Evolutionary conservation across 225 moss, liverwort and hornwort species (phyloP).

Genomic region (Marchantia paleacea): DNA sequence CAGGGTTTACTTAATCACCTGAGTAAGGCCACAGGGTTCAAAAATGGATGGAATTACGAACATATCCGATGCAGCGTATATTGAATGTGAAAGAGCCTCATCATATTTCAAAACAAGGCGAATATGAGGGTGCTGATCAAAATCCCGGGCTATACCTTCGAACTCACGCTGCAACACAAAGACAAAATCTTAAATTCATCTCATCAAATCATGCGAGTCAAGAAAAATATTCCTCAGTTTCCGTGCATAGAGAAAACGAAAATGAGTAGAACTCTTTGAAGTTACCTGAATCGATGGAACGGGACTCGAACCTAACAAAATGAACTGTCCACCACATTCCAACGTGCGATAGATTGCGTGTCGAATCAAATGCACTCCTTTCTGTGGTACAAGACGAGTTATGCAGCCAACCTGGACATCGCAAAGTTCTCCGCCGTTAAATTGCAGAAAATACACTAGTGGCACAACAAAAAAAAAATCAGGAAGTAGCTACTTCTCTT

Average conservation of each 20-base stretch:
- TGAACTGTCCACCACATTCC: slow-evolving; percentile 83
- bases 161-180: slow-evolving; percentile 66
- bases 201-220: neutral
- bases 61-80: slow-evolving; percentile 89
- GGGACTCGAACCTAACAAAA: slow-evolving; percentile 95
- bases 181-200: neutral
- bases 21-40: slow-evolving; percentile 96
- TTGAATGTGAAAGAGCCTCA: slow-evolving; percentile 86
- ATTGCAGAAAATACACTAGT: neutral
- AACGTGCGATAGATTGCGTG: slow-evolving; percentile 88
- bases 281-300: slow-evolving; percentile 79
- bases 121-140: slow-evolving; percentile 80
- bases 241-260: neutral
- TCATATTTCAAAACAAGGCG: slow-evolving; percentile 88
- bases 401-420: slow-evolving; percentile 81
- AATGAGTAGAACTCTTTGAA: neutral
- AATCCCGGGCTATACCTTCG: slow-evolving; percentile 76
- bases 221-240: neutral
- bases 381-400: slow-evolving; percentile 93
- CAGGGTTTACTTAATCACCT: slow-evolving; percentile 43
- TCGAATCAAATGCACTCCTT: slow-evolving; percentile 90
- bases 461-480: neutral
- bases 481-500: neutral
- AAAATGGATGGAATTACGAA: slow-evolving; percentile 94
- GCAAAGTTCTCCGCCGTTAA: neutral